These are phyloP conservation scores for Erysimum cheiri DNA, from an alignment of 441 rosid species.

Conservation along the genomic window DNA sequence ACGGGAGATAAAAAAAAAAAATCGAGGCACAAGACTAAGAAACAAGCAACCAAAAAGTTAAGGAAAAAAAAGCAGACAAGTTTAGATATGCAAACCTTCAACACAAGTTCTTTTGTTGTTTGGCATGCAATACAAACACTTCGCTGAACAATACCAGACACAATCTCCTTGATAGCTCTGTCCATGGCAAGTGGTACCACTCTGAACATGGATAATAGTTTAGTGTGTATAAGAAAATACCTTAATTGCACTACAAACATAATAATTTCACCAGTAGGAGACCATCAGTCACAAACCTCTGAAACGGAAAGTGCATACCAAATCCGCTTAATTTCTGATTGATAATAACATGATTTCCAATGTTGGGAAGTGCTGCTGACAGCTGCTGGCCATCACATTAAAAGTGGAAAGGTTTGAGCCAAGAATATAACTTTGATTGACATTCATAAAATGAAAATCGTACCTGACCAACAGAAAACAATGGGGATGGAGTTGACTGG, in stretches of 20 bases:
- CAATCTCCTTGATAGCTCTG: conserved; percentile 96
- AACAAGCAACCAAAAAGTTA: not conserved
- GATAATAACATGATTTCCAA: conserved; percentile 86
- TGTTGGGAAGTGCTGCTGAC: conserved; percentile 76
- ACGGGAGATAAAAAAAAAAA: not conserved
- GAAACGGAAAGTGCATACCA: conserved; percentile 90
- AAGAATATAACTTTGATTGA: conserved; percentile 21
- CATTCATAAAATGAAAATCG: conserved; percentile 6
- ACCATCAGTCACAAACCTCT: conserved; percentile 66
- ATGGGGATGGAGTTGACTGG: conserved; percentile 76
- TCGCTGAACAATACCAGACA: conserved; percentile 92
- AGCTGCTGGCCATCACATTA: conserved; percentile 57
- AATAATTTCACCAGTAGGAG: conserved; percentile 18
- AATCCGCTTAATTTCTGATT: conserved; percentile 75
- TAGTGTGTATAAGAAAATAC: conserved; percentile 10
- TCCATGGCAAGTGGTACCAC: conserved; percentile 96
- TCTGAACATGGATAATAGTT: conserved; percentile 48
- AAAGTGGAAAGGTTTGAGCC: conserved; percentile 8
- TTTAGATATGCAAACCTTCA: conserved; percentile 66
- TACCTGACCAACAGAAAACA: conserved; percentile 81
- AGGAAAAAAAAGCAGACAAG: not conserved
- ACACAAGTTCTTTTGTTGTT: conserved; percentile 97
- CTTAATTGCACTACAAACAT: conserved; percentile 5
- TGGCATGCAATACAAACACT: conserved; percentile 99
- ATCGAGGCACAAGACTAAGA: not conserved